Conservation (phyloP, 495 filamentous ascomycete species). For the Penicillium mononematosum region DNA sequence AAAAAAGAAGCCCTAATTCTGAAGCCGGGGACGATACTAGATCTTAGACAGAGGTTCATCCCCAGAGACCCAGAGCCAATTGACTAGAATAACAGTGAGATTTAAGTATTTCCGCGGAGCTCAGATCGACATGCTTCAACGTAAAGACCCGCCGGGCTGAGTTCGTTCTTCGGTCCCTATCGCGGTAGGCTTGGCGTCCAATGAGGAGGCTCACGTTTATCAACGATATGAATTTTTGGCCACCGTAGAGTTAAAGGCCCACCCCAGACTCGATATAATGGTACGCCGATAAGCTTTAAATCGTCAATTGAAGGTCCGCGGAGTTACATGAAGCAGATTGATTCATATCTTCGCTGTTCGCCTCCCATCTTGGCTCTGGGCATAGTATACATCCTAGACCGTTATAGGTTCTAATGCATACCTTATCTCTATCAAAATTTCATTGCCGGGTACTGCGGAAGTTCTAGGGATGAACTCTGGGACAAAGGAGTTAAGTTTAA, state of each 20-base stretch:
- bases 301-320: not conserved
- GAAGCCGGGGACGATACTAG: not conserved
- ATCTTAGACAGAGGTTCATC: not conserved
- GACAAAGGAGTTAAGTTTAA: not conserved
- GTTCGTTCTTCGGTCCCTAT: conserved; percentile 16
- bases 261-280: not conserved
- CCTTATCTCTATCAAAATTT: conserved; percentile 15
- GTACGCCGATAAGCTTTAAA: not conserved
- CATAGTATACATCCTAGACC: not conserved
- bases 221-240: conserved; percentile 4
- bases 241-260: not conserved
- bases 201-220: conserved; percentile 26
- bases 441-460: not conserved
- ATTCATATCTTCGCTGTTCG: conserved; percentile 11
- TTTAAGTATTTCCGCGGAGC: conserved; percentile 31
- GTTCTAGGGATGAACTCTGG: conserved; percentile 2
- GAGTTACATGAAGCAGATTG: not conserved
- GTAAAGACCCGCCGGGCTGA: conserved; percentile 9
- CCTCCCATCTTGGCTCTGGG: not conserved
- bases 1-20: not conserved
- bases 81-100: not conserved
- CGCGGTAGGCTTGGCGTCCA: conserved; percentile 13
- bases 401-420: conserved; percentile 8
- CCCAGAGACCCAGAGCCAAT: not conserved
- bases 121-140: conserved; percentile 10